Base-by-base conservation (phyloP, 371 early-diverging fungal genomes). In the Chytridiales sp. region DNA sequence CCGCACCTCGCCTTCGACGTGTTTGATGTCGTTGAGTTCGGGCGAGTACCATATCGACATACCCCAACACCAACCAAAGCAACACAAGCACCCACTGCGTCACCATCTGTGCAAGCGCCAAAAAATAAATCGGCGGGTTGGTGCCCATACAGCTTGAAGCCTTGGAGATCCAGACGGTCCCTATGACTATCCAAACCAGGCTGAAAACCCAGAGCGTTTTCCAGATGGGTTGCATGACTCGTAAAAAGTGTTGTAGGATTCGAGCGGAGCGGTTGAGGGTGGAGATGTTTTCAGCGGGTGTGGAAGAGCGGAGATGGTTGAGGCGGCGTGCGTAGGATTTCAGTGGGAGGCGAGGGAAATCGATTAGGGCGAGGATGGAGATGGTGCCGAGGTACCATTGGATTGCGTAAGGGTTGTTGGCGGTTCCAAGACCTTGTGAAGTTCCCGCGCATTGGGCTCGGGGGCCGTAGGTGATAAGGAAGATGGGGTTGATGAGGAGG, bases 111-210 rank as follows among this genome's bases (percentile, higher is more conserved):
- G 21, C 8, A 36, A 56, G 47, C 3, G 6, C 15, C 26, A 46
- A 47, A 9, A 26, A 21, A 30, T 24, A 56, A 24, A 56, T 44
- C 9, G 27, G 31, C 19, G 57, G 57, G 24, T 56, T 56, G 22
- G 57, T 47, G 11, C 22, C 17, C 47, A 15, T 13, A 38, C 57
- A 56, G 0, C 31, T 22, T 4, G 47, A 31, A 13, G 47, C 30
- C n/a, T n/a, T n/a, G 6, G 47, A 17, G 1, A 56, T 24, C 57
- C 57, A 56, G 19, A 56, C 57, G 22, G 57, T 46, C 22, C 57
- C 57, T 1, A 47, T 47, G 21, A 56, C 35, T 8, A 46, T 11
- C 57, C 57, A 56, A 1, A 56, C 22, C 2, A n/a, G n/a, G 19
- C 44, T 56, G 22, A 56, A 26, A 0, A 47, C 47, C 57, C 57